Percentiles rank a stretch among this genome's conserved stretches.
Evolutionary conservation across 2,329 filamentous ascomycete species (phyloP).

Genomic region (Cladophialophora immunda): DNA sequence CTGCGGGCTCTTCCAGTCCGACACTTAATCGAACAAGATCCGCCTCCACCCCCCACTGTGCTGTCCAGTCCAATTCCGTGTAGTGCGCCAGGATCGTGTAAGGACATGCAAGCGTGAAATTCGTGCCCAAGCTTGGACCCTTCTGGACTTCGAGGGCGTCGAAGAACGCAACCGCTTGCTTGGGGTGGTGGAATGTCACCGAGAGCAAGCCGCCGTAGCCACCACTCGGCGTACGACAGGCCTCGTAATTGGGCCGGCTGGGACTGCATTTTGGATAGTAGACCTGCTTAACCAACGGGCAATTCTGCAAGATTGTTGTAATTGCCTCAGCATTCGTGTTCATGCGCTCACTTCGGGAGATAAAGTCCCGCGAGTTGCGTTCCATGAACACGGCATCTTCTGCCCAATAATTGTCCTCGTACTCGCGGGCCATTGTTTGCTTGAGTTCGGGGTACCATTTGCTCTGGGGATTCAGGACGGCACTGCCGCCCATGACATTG

Average conservation of each 20-base stretch:
- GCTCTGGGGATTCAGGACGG: conserved; percentile 68
- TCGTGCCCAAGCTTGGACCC: conserved; percentile 93
- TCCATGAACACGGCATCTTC: conserved; percentile 96
- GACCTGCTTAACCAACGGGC: conserved; percentile 74
- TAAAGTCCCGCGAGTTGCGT: conserved; percentile 93
- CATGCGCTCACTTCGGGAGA: conserved; percentile 80
- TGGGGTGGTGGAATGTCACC: conserved; percentile 75
- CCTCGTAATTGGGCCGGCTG: conserved; percentile 78
- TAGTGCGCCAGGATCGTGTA: conserved; percentile 95
- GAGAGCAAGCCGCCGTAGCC: conserved; percentile 93
- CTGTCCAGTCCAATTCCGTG: conserved; percentile 83
- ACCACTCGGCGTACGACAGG: conserved; percentile 74
- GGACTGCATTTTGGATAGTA: conserved; percentile 86
- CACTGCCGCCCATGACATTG: conserved; percentile 94
- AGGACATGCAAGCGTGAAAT: conserved; percentile 90
- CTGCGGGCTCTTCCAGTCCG: conserved; percentile 79
- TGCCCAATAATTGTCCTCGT: conserved; percentile 91
- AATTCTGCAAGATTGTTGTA: conserved; percentile 72
- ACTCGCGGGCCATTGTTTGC: conserved; percentile 68
- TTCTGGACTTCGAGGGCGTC: conserved; percentile 88
- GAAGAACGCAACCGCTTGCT: conserved; percentile 81
- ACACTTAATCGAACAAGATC: conserved; percentile 87
- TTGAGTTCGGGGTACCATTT: conserved; percentile 77
- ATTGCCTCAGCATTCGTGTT: conserved; percentile 87
- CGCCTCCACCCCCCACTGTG: conserved; percentile 81